Conservation (phyloP, 768 basidiomycete species). For the Pleurotus tuber-regium region DNA sequence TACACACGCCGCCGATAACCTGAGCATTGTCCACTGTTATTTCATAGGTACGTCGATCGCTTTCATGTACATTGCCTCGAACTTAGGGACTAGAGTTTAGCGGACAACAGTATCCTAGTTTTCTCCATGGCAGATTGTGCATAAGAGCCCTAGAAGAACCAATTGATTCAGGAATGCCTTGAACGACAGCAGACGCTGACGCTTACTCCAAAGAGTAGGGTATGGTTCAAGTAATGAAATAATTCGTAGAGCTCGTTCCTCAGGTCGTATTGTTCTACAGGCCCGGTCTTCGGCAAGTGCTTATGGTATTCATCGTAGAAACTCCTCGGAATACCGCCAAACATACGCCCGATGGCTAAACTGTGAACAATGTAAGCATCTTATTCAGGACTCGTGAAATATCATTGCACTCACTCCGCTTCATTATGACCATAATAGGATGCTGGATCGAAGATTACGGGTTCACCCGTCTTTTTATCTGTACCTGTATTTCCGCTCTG, state of each 20-base stretch:
- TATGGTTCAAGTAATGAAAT: slow-evolving; percentile 83
- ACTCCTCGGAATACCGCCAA: slow-evolving; percentile 65
- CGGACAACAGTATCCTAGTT: neutral
- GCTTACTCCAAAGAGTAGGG: slow-evolving; percentile 72
- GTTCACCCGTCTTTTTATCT: slow-evolving; percentile 48
- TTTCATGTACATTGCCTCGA: too few relatives aligned
- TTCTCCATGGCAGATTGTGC: neutral
- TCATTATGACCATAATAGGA: slow-evolving; percentile 82
- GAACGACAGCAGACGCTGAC: neutral
- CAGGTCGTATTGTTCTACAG: slow-evolving; percentile 59
- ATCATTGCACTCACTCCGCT: slow-evolving; percentile 56
- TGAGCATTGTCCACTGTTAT: too few relatives aligned
- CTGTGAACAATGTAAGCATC: slow-evolving; percentile 29
- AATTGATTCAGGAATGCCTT: too few relatives aligned
- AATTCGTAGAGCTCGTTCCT: slow-evolving; percentile 72
- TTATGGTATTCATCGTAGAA: slow-evolving; percentile 70
- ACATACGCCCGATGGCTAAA: slow-evolving; percentile 75
- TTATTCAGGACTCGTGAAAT: neutral
- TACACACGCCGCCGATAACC: too few relatives aligned
- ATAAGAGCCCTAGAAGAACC: slow-evolving; percentile 5
- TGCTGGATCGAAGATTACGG: slow-evolving; percentile 76
- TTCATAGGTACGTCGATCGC: too few relatives aligned
- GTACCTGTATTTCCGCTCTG: slow-evolving; percentile 78
- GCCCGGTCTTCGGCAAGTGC: slow-evolving; percentile 60
- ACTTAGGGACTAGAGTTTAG: neutral